These are phyloP conservation scores for Alternaria sp. DNA, from an alignment of 2,329 filamentous ascomycete species.

Conservation along the genomic window DNA sequence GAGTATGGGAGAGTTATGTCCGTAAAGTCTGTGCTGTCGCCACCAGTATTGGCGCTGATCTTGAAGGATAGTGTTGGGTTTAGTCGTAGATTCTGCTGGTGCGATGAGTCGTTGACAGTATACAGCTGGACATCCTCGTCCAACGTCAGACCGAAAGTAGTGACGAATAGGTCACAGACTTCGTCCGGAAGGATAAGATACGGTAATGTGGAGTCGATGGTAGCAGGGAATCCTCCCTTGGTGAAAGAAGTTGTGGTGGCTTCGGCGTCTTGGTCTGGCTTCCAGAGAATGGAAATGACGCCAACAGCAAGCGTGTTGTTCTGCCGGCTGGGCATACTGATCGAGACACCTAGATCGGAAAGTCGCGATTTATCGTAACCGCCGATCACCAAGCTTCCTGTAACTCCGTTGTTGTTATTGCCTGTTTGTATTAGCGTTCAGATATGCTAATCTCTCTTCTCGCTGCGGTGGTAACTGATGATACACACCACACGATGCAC, in stretches of 20 bases:
- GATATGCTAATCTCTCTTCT: neutral
- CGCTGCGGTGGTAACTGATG: neutral
- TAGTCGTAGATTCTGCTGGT: constrained; percentile 27
- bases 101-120: constrained; percentile 37
- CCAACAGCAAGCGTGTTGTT: constrained; percentile 36
- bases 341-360: constrained; percentile 20
- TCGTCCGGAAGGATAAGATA: constrained; percentile 39
- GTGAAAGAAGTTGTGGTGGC: constrained; percentile 15
- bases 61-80: constrained; percentile 38
- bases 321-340: constrained; percentile 23
- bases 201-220: constrained; percentile 50
- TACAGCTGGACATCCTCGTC: constrained; percentile 43
- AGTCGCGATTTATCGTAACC: constrained; percentile 50
- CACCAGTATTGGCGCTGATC: constrained; percentile 16
- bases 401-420: constrained; percentile 32
- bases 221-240: constrained; percentile 27
- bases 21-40: constrained; percentile 12
- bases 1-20: constrained; percentile 38
- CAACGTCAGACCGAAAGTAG: constrained; percentile 44
- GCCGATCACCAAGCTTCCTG: constrained; percentile 47
- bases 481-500: constrained; percentile 13
- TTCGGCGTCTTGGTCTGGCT: constrained; percentile 20
- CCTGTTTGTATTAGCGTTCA: constrained; percentile 16
- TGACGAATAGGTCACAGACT: constrained; percentile 47
- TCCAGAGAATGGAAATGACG: constrained; percentile 31